Percentiles rank a stretch among this genome's conserved stretches.
Evolutionary conservation across 2,329 filamentous ascomycete genomes (phyloP).

Genomic region (Pseudocercospora macadamiae): DNA sequence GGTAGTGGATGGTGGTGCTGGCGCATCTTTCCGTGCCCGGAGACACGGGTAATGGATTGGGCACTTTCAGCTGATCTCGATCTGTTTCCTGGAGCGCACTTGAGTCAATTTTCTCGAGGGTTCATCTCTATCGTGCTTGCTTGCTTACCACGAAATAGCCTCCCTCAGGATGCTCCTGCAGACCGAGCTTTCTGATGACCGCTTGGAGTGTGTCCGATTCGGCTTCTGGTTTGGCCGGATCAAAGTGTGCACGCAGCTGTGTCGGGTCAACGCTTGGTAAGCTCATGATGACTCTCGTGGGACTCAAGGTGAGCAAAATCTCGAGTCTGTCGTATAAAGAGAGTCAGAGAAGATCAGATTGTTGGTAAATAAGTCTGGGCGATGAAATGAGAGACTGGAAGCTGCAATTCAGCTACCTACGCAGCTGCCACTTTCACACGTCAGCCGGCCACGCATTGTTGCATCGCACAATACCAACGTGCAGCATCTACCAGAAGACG

Average conservation of each 20-base stretch:
- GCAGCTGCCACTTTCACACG: no score
- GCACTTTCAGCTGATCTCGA: slow-evolving; percentile 54
- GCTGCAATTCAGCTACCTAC: no score
- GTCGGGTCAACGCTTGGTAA: not conserved
- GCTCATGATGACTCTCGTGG: not conserved
- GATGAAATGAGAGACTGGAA: no score
- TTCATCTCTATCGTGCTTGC: not conserved
- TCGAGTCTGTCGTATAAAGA: no score
- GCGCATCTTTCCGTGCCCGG: slow-evolving; percentile 50
- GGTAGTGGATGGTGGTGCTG: slow-evolving; percentile 67
- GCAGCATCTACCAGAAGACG: no score
- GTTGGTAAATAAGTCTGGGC: no score
- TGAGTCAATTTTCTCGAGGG: not conserved
- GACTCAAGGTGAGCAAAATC: not conserved
- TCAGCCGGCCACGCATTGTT: no score
- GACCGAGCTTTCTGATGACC: slow-evolving; percentile 50
- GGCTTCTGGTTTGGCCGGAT: not conserved
- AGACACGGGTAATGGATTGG: slow-evolving; percentile 57
- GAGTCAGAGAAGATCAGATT: no score
- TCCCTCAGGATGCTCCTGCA: slow-evolving; percentile 63
- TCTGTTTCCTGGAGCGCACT: slow-evolving; percentile 56
- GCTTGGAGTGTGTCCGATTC: slow-evolving; percentile 29
- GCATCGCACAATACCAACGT: no score
- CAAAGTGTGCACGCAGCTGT: slow-evolving; percentile 1
- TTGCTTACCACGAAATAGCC: slow-evolving; percentile 59